Conservation (phyloP, 768 basidiomycete species). For the Asterophora lycoperdoides region DNA sequence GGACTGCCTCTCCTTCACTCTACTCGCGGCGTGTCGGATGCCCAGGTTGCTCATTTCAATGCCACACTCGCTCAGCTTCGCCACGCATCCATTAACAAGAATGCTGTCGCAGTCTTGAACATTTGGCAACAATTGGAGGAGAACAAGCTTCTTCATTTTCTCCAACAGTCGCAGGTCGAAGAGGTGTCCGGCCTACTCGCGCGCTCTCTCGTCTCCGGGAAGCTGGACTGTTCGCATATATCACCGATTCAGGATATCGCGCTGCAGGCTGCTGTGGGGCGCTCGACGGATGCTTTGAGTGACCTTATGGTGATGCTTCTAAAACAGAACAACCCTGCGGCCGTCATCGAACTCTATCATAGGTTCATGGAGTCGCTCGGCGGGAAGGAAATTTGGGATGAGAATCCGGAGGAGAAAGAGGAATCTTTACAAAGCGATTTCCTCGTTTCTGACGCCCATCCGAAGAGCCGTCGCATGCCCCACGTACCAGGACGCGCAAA, state of each 20-base stretch:
- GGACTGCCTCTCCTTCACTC: conserved; percentile 10
- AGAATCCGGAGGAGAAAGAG: conserved; percentile 11
- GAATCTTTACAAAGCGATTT: conserved; percentile 6
- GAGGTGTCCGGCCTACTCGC: conserved; percentile 34
- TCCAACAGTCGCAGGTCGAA: conserved; percentile 40
- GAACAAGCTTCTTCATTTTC: conserved; percentile 39
- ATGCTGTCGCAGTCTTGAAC: conserved; percentile 25
- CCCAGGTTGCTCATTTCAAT: conserved; percentile 23
- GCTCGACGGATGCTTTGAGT: conserved; percentile 44
- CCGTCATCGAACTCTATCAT: conserved; percentile 43
- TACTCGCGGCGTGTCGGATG: conserved; percentile 11
- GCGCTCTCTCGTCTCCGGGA: conserved; percentile 19
- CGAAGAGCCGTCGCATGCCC: conserved; percentile 10
- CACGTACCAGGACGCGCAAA: conserved; percentile 29
- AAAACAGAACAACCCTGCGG: conserved; percentile 32
- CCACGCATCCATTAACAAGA: conserved; percentile 30
- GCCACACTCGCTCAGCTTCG: conserved; percentile 35
- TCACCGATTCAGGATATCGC: conserved; percentile 43
- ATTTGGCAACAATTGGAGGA: conserved; percentile 43
- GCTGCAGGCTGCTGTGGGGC: conserved; percentile 40
- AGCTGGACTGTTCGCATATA: conserved; percentile 26
- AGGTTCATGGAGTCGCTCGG: conserved; percentile 28
- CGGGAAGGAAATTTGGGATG: conserved; percentile 20
- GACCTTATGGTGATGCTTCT: conserved; percentile 48
- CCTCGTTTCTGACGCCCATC: conserved; percentile 19